Evolutionary conservation across 768 basidiomycete species (phyloP).

Genomic region (Tephrocybe sp.): DNA sequence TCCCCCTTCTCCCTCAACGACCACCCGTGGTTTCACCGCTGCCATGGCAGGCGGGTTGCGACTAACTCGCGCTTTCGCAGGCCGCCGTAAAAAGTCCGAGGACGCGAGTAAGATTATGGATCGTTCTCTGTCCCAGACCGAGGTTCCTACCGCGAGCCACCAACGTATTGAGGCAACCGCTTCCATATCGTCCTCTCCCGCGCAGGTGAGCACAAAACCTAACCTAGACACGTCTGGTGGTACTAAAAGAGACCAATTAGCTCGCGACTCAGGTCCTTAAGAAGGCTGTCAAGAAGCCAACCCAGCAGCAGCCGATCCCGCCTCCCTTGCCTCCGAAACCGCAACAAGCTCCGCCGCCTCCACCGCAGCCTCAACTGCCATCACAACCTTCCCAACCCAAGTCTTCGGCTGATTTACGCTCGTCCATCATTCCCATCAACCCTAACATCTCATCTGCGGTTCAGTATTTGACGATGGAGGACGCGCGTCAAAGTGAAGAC

Average conservation of each 20-base stretch:
- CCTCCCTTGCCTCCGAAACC: slow-evolving; percentile 21
- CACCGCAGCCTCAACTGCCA: not conserved
- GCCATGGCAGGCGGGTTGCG: slow-evolving; percentile 46
- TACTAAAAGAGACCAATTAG: slow-evolving; percentile 33
- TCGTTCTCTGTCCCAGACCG: slow-evolving; percentile 10
- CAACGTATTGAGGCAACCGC: slow-evolving; percentile 23
- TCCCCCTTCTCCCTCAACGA: slow-evolving; percentile 21
- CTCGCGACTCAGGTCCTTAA: slow-evolving; percentile 49
- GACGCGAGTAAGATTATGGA: slow-evolving; percentile 31
- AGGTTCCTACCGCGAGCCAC: not conserved
- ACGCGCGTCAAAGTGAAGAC: slow-evolving; percentile 10
- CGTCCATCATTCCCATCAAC: slow-evolving; percentile 56
- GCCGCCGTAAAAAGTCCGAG: slow-evolving; percentile 58
- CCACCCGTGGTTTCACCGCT: slow-evolving; percentile 33
- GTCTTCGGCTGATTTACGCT: slow-evolving; percentile 34
- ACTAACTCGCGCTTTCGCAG: slow-evolving; percentile 60
- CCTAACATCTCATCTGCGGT: slow-evolving; percentile 60
- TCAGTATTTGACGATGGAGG: slow-evolving; percentile 48
- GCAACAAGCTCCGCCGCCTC: slow-evolving; percentile 1
- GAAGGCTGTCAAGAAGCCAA: slow-evolving; percentile 10
- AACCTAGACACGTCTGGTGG: slow-evolving; percentile 15
- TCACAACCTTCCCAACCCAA: slow-evolving; percentile 4
- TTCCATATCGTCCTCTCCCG: slow-evolving; percentile 25
- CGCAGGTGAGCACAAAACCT: slow-evolving; percentile 17
- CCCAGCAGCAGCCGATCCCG: slow-evolving; percentile 5